Evolutionary conservation across 2,329 filamentous ascomycete genomes (phyloP).

Genomic region (Lecanicillium sp.): DNA sequence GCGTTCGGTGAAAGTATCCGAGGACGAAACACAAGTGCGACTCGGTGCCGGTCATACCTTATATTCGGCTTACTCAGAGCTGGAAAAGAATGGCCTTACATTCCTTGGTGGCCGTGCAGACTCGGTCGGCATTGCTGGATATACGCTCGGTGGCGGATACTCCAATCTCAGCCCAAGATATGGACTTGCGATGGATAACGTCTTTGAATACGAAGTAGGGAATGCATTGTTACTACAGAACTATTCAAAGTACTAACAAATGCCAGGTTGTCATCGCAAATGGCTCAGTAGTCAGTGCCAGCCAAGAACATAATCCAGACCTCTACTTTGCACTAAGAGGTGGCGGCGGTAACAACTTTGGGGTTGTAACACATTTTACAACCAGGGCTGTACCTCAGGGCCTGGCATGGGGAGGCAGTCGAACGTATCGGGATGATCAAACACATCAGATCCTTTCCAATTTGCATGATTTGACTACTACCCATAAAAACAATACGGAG

Average conservation of each 20-base stretch:
- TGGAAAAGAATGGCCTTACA: slow-evolving; percentile 13
- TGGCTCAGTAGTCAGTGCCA: not conserved
- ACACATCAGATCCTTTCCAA: not conserved
- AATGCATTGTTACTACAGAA: not conserved
- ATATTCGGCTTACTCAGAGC: slow-evolving; percentile 15
- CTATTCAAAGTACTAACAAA: not conserved
- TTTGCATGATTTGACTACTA: not conserved
- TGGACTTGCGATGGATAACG: slow-evolving; percentile 16
- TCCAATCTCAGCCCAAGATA: slow-evolving; percentile 22
- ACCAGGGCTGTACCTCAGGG: not conserved
- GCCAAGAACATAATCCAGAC: not conserved
- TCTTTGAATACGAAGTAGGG: slow-evolving; percentile 11
- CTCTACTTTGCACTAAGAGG: not conserved
- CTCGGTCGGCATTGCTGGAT: slow-evolving; percentile 11
- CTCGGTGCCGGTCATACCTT: not conserved
- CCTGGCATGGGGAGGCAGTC: not conserved
- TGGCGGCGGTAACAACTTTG: slow-evolving; percentile 1
- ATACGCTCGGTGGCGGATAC: slow-evolving; percentile 17
- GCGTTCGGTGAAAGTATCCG: slow-evolving; percentile 11
- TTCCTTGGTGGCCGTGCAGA: slow-evolving; percentile 9
- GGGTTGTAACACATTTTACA: not conserved
- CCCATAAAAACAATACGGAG: not conserved
- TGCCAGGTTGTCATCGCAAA: not conserved
- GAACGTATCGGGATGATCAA: not conserved
- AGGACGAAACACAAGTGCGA: not conserved